Base-by-base conservation (phyloP, 2,329 filamentous ascomycete genomes). In the Fulvia fulva region DNA sequence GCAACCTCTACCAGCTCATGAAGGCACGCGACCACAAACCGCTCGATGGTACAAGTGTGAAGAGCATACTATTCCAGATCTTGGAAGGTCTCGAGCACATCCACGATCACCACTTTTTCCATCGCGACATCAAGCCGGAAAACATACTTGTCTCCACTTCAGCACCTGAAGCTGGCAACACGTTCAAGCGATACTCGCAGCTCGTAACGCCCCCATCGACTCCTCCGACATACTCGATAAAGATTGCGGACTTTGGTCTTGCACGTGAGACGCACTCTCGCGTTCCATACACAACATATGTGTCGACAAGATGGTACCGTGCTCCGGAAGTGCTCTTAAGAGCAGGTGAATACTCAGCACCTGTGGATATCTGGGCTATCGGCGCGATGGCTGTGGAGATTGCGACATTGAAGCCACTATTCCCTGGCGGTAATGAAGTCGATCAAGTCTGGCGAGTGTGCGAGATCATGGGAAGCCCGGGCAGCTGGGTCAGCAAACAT, bases 361-460 rank as follows among this genome's bases (percentile, higher is more conserved):
- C 94, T 0, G 94, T 99, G 2, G 94, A 99, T 71, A 97, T 99
- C 68, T 99, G 94, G 94, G 94, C 94, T 1, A 86, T 99, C 44
- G 94, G 94, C 69, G 94, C 94, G 21, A 99, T 99, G 94, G 94
- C 94, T 6, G 94, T 99, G 11, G 94, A 99, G 74, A 89, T 99
- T 63, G 94, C 94, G 25, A 99, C 94, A 0, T 74, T 99, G 58
- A 99, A 97, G 79, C 94, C 94, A 19, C 80, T 99, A 11, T 99
- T 99, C 80, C 94, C 94, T 11, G 94, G 94, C 67, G 91, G 91
- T 70, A 99, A 99, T 72, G 94, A 99, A 78, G 94, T 99, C 1
- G 94, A 99, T 68, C 94, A 99, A 75, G 94, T 99, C 1, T 99
- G 94, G 94, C 87, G 94, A 66, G 90, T 99, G 0, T 99, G 94